Evolutionary conservation across 306 rosid species (phyloP).

Genomic region (Aeschynomene evenia): DNA sequence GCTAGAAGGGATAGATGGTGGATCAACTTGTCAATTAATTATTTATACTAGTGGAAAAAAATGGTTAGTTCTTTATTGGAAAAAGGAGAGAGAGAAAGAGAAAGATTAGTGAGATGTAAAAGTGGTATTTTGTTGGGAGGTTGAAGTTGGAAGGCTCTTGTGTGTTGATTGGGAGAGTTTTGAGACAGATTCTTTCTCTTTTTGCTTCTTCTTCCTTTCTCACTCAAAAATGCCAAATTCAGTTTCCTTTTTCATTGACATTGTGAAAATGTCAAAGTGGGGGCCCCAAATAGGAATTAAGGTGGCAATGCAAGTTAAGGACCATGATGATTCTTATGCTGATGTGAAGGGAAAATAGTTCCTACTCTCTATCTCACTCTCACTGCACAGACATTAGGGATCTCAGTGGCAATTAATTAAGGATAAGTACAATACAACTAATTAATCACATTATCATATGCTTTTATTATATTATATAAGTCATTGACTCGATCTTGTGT

Average conservation of each 20-base stretch:
- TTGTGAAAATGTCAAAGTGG: constrained; percentile 34
- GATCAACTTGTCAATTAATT: constrained; percentile 49
- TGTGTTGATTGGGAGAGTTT: constrained; percentile 34
- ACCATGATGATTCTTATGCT: constrained; percentile 16
- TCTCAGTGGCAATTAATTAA: not conserved
- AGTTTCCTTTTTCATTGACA: constrained; percentile 51
- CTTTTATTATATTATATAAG: too few relatives aligned
- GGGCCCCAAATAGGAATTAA: not conserved
- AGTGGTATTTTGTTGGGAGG: constrained; percentile 8
- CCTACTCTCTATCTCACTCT: not conserved
- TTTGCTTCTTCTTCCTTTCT: not conserved
- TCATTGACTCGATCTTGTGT: not conserved
- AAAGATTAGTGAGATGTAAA: not conserved
- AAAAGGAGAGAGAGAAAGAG: not conserved
- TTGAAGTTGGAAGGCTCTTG: constrained; percentile 2
- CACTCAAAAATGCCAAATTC: constrained; percentile 5
- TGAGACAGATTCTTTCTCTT: not conserved
- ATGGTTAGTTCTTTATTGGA: not conserved
- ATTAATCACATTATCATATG: too few relatives aligned
- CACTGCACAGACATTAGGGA: not conserved
- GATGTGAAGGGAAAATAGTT: not conserved
- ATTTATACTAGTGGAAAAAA: constrained; percentile 42
- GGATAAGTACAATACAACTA: not conserved
- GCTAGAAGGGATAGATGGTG: constrained; percentile 37
- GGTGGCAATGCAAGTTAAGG: not conserved